These are phyloP conservation scores for Penicillium sp. DNA, from an alignment of 2,329 filamentous ascomycete species.

Conservation along the genomic window DNA sequence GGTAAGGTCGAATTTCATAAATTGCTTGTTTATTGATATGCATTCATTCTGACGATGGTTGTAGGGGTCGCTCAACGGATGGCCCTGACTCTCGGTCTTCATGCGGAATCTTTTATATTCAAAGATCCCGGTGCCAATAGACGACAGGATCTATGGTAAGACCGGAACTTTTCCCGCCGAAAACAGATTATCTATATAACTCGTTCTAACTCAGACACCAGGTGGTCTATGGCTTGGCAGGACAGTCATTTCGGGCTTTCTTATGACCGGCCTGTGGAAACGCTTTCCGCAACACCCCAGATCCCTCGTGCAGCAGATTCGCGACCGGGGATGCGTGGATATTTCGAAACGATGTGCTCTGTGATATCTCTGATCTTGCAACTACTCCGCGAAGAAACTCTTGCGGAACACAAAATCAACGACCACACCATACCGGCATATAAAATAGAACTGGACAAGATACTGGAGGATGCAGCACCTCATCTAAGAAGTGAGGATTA, in stretches of 20 bases:
- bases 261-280: constrained; percentile 58
- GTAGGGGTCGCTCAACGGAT: constrained; percentile 57
- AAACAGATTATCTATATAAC: background rate
- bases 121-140: constrained; percentile 46
- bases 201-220: constrained; percentile 17
- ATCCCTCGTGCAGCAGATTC: constrained; percentile 49
- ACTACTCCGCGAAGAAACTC: constrained; percentile 56
- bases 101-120: constrained; percentile 54
- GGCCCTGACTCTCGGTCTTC: constrained; percentile 57
- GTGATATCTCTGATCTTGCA: constrained; percentile 53
- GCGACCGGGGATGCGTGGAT: constrained; percentile 49
- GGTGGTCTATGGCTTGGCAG: constrained; percentile 63
- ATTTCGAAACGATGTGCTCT: constrained; percentile 57
- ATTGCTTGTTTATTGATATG: constrained; percentile 1
- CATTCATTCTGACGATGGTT: background rate
- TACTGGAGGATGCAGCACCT: constrained; percentile 55
- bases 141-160: constrained; percentile 42
- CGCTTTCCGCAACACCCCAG: constrained; percentile 48
- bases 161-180: too few relatives aligned
- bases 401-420: constrained; percentile 50
- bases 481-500: constrained; percentile 52
- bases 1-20: constrained; percentile 27
- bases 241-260: constrained; percentile 61
- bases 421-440: constrained; percentile 54
- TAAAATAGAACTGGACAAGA: constrained; percentile 53